Evolutionary conservation across 805 yeast genomes (phyloP).

Genomic region (Spathaspora girioi): DNA sequence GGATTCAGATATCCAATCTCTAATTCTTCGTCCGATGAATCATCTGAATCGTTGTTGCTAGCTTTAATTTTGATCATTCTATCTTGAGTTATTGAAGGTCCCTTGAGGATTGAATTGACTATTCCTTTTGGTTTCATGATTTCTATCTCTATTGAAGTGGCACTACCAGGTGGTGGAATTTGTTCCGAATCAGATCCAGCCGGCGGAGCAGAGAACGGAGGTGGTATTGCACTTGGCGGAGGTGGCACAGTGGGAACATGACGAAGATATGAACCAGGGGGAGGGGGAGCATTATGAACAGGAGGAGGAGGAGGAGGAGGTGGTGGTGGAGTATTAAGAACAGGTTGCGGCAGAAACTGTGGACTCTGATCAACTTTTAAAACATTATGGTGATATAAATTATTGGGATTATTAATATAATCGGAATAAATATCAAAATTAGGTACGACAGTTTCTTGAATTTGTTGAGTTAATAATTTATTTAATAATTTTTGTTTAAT

Average conservation of each 20-base stretch:
- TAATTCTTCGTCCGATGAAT: neutral
- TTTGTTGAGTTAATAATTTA: conserved; percentile 6
- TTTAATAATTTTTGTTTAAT: conserved; percentile 11
- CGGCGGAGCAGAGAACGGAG: neutral
- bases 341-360: too few relatives aligned
- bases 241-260: neutral
- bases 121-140: conserved; percentile 2
- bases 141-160: conserved; percentile 1
- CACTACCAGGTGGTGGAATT: neutral
- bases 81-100: conserved; percentile 3
- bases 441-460: conserved; percentile 4
- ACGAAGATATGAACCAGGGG: too few relatives aligned
- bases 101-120: conserved; percentile 5
- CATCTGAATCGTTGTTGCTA: neutral
- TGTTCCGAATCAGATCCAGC: too few relatives aligned
- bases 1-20: conserved; percentile 8
- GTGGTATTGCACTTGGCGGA: neutral
- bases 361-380: too few relatives aligned
- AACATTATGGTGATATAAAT: neutral
- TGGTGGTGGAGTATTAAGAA: too few relatives aligned
- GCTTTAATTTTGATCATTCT: neutral
- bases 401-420: neutral
- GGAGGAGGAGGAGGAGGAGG: too few relatives aligned
- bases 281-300: too few relatives aligned
- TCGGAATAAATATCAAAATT: conserved; percentile 1